These are phyloP conservation scores for Bertia moriformis DNA, from an alignment of 2,329 filamentous ascomycete genomes.

Conservation along the genomic window DNA sequence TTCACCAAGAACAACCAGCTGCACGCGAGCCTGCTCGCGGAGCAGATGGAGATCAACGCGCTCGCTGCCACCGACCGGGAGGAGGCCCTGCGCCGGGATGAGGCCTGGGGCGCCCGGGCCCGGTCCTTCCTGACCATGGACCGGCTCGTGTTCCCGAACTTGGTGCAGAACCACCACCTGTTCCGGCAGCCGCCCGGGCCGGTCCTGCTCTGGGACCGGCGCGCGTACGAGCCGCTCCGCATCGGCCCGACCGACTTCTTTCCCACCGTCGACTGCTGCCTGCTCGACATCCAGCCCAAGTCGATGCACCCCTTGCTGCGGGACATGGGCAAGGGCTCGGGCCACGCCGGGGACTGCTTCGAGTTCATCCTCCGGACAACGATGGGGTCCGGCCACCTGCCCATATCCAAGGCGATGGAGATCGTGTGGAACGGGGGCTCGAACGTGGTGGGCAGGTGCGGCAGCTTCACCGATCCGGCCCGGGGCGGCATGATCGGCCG, in stretches of 20 bases:
- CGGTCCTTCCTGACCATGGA: constrained; percentile 15
- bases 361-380: constrained; percentile 33
- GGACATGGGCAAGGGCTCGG: constrained; percentile 22
- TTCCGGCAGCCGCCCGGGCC: constrained; percentile 32
- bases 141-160: constrained; percentile 19
- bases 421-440: constrained; percentile 42
- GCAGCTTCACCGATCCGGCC: constrained; percentile 28
- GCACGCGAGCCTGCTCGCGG: no score
- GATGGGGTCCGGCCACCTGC: constrained; percentile 13
- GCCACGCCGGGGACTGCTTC: constrained; percentile 30
- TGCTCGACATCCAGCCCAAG: constrained; percentile 56
- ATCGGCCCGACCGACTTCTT: constrained; percentile 47
- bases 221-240: constrained; percentile 55
- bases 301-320: constrained; percentile 30
- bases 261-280: constrained; percentile 37
- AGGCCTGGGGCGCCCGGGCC: constrained; percentile 19
- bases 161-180: constrained; percentile 38
- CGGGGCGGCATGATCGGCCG: constrained; percentile 27
- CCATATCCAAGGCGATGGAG: constrained; percentile 29
- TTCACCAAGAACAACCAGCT: neutral
- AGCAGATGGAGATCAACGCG: neutral
- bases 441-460: constrained; percentile 32
- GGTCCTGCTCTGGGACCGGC: constrained; percentile 52
- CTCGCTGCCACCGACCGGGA: constrained; percentile 5
- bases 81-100: constrained; percentile 13